Evolutionary conservation across 768 basidiomycete genomes (phyloP).

Genomic region (Exsudoporus frostii): DNA sequence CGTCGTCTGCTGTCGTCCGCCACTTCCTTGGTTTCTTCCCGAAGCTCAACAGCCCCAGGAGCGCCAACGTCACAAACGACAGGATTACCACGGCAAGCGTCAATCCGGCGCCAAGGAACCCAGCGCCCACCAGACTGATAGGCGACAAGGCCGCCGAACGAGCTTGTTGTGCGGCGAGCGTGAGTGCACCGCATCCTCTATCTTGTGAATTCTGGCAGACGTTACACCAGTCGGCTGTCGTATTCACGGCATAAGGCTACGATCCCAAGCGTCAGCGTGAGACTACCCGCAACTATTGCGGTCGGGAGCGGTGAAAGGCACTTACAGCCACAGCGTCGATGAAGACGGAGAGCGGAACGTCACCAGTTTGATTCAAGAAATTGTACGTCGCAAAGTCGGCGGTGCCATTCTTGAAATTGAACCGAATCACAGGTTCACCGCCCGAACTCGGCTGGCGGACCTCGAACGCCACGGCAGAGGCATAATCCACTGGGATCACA

Average conservation of each 20-base stretch:
- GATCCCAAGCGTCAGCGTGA: neutral
- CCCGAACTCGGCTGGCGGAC: constrained; percentile 47
- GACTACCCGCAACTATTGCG: neutral
- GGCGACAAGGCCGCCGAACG: constrained; percentile 33
- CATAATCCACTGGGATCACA: constrained; percentile 51
- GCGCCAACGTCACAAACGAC: constrained; percentile 37
- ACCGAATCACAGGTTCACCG: constrained; percentile 51
- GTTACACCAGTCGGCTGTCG: constrained; percentile 56
- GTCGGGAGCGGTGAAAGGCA: neutral
- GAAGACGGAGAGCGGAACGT: constrained; percentile 55
- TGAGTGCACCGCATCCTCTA: constrained; percentile 53
- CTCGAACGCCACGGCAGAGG: constrained; percentile 56
- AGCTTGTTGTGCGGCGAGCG: constrained; percentile 28
- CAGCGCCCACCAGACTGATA: constrained; percentile 59
- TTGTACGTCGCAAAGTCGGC: constrained; percentile 45
- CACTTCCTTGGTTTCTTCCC: constrained; percentile 14
- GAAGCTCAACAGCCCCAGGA: constrained; percentile 38
- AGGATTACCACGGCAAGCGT: constrained; percentile 41
- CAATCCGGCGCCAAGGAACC: constrained; percentile 62
- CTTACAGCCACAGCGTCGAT: constrained; percentile 40
- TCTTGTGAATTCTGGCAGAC: constrained; percentile 54
- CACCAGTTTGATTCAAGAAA: constrained; percentile 43
- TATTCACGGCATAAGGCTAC: constrained; percentile 50
- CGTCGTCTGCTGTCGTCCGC: neutral
- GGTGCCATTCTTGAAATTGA: constrained; percentile 72